These are phyloP conservation scores for Gamsiella multidivaricata DNA, from an alignment of 192 early-diverging fungal genomes.

Conservation along the genomic window DNA sequence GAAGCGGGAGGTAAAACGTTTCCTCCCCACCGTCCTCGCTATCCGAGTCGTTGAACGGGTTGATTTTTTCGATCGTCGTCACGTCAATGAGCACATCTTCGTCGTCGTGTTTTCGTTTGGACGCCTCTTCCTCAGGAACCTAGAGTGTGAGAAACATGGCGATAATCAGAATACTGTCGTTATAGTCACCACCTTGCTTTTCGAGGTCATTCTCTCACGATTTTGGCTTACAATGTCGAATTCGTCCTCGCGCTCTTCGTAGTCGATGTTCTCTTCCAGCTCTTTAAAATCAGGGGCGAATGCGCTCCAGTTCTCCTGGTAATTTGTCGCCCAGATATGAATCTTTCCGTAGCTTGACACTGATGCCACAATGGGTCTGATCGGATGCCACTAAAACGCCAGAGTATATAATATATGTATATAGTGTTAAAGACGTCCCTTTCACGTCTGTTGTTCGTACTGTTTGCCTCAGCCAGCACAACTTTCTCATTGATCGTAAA, in stretches of 20 bases:
- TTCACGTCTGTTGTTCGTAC: background rate
- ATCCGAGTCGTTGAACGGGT: conserved; percentile 61
- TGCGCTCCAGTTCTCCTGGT: conserved; percentile 91
- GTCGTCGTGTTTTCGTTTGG: conserved; percentile 55
- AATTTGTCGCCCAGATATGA: conserved; percentile 86
- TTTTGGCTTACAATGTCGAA: conserved; percentile 78
- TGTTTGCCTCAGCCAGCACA: no score
- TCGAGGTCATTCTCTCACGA: no score
- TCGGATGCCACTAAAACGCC: conserved; percentile 82
- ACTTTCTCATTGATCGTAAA: background rate
- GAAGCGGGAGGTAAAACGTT: conserved; percentile 58
- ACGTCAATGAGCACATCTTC: conserved; percentile 63
- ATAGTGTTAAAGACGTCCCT: background rate
- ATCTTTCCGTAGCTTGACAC: conserved; percentile 84
- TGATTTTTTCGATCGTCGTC: conserved; percentile 58
- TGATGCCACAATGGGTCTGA: conserved; percentile 83
- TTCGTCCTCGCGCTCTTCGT: conserved; percentile 92
- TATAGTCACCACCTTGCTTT: no score
- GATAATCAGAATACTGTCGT: background rate
- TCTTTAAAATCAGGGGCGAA: conserved; percentile 95
- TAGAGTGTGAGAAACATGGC: background rate
- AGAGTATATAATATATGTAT: background rate
- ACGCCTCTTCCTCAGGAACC: conserved; percentile 56
- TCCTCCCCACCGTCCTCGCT: conserved; percentile 60
- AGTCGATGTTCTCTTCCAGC: conserved; percentile 95